Evolutionary conservation across 306 rosid species (phyloP), one percentile per base, ranked within the genome.

Genomic region (Lathyrus aphaca): DNA sequence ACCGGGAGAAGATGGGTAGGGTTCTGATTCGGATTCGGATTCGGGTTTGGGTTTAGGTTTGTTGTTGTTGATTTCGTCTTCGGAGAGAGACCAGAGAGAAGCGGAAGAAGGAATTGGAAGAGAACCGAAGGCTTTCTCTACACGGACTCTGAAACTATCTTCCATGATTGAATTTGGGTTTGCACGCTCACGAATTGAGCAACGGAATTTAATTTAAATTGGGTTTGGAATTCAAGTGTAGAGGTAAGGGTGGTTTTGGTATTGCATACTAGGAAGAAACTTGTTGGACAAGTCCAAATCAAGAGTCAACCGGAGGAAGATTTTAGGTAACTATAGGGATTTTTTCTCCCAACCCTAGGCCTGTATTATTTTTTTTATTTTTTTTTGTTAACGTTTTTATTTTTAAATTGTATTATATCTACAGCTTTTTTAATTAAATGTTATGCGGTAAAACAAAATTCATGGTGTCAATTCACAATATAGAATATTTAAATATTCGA

Each of bases 31-130:
- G 6, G 79, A 35, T 40, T 85, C 80, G 53, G 87, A 79, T 68
- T 72, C 56, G 9, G 79, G 48, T 38, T 76, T 14, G 71, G 81
- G 71, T 71, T 48, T n/a, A n/a, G n/a, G n/a, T n/a, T n/a, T n/a
- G n/a, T n/a, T 16, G 40, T 77, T 55, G 23, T 80, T 77, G 84
- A 88, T 82, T 57, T 94, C 97, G 10, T 79, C 95, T 75, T 86
- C 86, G 8, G 95, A 80, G 35, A 94, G 96, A 68, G 87, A 85
- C 99, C 99, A 94, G 0, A 87, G 74, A 60, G 97, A 87, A 8
- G 79, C 45, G 5, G 73, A 66, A 46, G 82, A 32, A 17, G 78
- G 48, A 2, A 79, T 15, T 14, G 82, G 82, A 9, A 79, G 82
- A 67, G 82, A 73, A 42, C 82, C 82, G 19, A 79, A 79, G 27